These are phyloP conservation scores for Phytopythium montanum DNA, from an alignment of 352 stramenopile genomes.

Conservation along the genomic window DNA sequence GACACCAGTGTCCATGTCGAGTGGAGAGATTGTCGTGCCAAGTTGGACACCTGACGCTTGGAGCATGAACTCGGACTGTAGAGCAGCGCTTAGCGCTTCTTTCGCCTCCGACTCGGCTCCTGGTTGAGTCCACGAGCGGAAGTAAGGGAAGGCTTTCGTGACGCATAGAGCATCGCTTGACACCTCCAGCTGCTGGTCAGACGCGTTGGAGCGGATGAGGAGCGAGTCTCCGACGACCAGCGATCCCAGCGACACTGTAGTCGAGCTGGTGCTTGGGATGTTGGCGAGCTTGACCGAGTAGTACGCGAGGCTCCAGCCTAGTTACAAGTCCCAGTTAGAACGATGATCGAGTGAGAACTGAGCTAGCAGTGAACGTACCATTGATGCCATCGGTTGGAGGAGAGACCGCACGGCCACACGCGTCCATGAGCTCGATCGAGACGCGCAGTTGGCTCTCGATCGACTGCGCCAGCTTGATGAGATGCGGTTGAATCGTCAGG, in stretches of 20 bases:
- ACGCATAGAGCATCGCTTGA: slow-evolving; percentile 26
- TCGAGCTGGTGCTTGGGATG: slow-evolving; percentile 24
- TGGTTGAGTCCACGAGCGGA: slow-evolving; percentile 56
- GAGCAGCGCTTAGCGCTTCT: slow-evolving; percentile 25
- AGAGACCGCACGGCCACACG: slow-evolving; percentile 20
- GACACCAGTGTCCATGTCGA: slow-evolving; percentile 22
- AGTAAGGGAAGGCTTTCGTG: slow-evolving; percentile 55
- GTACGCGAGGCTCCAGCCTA: slow-evolving; percentile 60
- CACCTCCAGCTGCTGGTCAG: slow-evolving; percentile 4
- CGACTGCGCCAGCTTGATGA: slow-evolving; percentile 13
- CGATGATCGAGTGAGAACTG: background rate
- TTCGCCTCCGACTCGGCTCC: slow-evolving; percentile 44
- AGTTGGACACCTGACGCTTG: slow-evolving; percentile 43
- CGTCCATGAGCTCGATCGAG: slow-evolving; percentile 37
- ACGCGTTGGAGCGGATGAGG: slow-evolving; percentile 16
- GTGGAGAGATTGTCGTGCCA: slow-evolving; percentile 27
- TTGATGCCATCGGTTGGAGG: background rate
- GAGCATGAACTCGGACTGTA: slow-evolving; percentile 71
- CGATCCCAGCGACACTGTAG: slow-evolving; percentile 30
- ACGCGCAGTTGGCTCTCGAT: slow-evolving; percentile 36
- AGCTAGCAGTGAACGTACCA: background rate
- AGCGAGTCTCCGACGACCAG: slow-evolving; percentile 61
- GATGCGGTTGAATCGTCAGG: background rate
- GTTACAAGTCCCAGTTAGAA: background rate
- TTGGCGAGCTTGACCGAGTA: slow-evolving; percentile 35